These are phyloP conservation scores for Teunomyces barrocoloradensis DNA, from an alignment of 805 yeast genomes.

Conservation along the genomic window DNA sequence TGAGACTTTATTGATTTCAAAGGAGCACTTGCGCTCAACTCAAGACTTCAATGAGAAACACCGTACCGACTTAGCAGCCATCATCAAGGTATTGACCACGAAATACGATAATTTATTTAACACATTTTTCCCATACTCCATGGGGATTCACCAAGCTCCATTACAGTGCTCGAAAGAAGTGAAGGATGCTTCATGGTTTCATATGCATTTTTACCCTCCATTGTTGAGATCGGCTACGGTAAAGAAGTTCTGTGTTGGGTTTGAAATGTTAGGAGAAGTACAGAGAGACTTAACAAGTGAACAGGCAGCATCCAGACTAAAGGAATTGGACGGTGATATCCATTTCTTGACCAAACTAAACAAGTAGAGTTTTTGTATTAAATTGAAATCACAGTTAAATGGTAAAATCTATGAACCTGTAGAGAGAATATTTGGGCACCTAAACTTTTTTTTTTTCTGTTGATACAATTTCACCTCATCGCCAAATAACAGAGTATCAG, in stretches of 20 bases:
- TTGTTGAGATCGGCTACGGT: constrained; percentile 72
- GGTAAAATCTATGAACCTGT: background rate
- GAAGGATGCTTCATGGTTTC: constrained; percentile 50
- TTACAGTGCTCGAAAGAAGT: constrained; percentile 43
- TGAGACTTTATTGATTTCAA: constrained; percentile 64
- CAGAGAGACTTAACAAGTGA: constrained; percentile 70
- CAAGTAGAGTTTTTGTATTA: background rate
- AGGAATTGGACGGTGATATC: constrained; percentile 37
- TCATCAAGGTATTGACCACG: constrained; percentile 52
- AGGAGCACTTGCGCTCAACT: constrained; percentile 50
- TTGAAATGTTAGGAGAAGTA: constrained; percentile 65
- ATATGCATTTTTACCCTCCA: constrained; percentile 80
- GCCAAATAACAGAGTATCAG: background rate
- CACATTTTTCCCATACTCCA: constrained; percentile 73
- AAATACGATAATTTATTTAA: constrained; percentile 70
- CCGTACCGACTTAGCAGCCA: constrained; percentile 53
- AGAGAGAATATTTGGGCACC: background rate
- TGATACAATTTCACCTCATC: background rate
- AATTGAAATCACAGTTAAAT: background rate
- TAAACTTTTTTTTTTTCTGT: background rate
- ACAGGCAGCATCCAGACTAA: constrained; percentile 58
- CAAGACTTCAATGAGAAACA: constrained; percentile 47
- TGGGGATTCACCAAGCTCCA: constrained; percentile 81
- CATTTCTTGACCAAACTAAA: constrained; percentile 21
- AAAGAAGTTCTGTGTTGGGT: constrained; percentile 72